phyloP scores from a whole-genome alignment of 129 eudicot genomes.

The Flaveria ramosissima region DNA sequence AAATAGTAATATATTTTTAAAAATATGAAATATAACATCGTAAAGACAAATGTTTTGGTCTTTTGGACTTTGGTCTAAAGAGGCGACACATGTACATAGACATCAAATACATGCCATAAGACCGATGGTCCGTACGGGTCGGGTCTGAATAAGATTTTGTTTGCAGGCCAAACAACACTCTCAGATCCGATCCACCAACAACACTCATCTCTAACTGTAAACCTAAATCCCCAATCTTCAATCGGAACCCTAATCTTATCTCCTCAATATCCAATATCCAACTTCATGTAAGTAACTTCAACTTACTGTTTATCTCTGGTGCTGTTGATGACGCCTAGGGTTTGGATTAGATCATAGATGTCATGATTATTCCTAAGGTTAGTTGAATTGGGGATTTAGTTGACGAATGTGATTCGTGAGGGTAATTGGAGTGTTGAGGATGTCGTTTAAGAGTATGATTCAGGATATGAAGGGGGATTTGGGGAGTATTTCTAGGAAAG shows the following conservation, averaged over 20 bases:
- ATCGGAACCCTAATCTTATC: slow-evolving; percentile 26
- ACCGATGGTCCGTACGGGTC: slow-evolving; percentile 9
- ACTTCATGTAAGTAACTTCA: slow-evolving; percentile 3
- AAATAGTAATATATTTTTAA: too few relatives aligned
- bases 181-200: slow-evolving; percentile 18
- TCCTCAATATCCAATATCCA: neutral
- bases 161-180: slow-evolving; percentile 11
- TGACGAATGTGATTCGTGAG: slow-evolving; percentile 2
- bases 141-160: neutral
- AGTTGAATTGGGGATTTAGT: neutral
- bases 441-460: slow-evolving; percentile 82
- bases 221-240: slow-evolving; percentile 12
- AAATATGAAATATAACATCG: too few relatives aligned
- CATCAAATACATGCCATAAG: neutral
- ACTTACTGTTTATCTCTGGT: neutral
- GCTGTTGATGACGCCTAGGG: slow-evolving; percentile 4
- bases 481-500: slow-evolving; percentile 81
- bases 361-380: neutral
- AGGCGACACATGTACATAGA: neutral
- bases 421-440: slow-evolving; percentile 15
- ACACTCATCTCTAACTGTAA: slow-evolving; percentile 22
- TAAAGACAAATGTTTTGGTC: neutral
- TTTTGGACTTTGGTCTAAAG: neutral
- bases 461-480: slow-evolving; percentile 88
- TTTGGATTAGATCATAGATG: neutral